Evolutionary conservation across 352 stramenopile genomes (phyloP), one percentile per base, ranked within the genome.

Genomic region (Lagenidium giganteum): DNA sequence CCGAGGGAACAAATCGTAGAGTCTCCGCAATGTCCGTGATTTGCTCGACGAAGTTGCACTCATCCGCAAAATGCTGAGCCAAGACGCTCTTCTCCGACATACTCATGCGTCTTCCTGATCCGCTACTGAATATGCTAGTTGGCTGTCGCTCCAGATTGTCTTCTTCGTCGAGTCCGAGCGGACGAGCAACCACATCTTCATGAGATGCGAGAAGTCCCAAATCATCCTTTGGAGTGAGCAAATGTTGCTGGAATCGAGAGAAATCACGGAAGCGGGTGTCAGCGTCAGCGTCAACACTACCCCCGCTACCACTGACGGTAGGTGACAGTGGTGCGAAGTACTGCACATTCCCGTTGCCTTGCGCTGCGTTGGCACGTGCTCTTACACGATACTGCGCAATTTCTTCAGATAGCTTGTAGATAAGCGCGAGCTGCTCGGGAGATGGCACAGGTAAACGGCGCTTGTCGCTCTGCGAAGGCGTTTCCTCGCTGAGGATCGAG

Each of bases 21-120:
- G 66, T 61, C 40, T 95, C 83, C 0, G 83, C 77, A 47, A 94
- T 89, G 37, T 90, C 78, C 2, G 83, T 96, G 36, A 95, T 87
- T 42, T 93, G 82, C 59, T 95, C 67, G 7, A 95, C 83, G 42
- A 95, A 96, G 40, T 90, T 73, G 38, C 83, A 91, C 49, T 95
- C 81, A 35, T 91, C 81, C 9, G 70, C 75, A 47, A 93, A 94
- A 47, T 92, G 78, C 42, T 89, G 84, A 2, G 79, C 80, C 21
- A 94, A 49, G 8, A 93, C 61, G 2, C 70, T 82, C 51, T 93
- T 90, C 54, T 94, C 80, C 0, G 77, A 68, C 11, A 83, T 63
- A 48, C 79, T 94, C 75, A 91, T 83, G 3, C 81, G 66, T 25
- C 73, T 64, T 26, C 80, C 72, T 21, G 73, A 66, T 26, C 75